Percentiles rank a stretch among this genome's conserved stretches.
These are phyloP conservation scores for Cynanchum wilfordii DNA, from an alignment of 257 asterid species.

Conservation along the genomic window DNA sequence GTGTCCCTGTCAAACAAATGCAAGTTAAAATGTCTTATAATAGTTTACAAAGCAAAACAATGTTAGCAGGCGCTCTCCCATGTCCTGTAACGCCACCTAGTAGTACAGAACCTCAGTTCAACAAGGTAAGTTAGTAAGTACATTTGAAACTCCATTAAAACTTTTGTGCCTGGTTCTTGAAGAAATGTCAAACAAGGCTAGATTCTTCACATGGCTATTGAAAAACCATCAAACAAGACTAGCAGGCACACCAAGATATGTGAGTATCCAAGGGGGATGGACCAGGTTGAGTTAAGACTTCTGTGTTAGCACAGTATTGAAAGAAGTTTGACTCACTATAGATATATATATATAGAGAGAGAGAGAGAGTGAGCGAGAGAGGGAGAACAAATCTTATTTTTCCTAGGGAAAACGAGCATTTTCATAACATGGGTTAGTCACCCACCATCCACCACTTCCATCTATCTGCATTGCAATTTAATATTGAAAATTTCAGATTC, in stretches of 20 bases:
- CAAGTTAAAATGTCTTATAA: neutral
- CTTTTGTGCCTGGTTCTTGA: slow-evolving; percentile 1
- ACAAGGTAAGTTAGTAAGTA: neutral
- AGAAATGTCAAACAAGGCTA: neutral
- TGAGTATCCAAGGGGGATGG: neutral
- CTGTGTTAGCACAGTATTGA: neutral
- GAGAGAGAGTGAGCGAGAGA: no score
- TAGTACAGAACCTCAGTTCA: neutral
- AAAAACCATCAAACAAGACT: neutral
- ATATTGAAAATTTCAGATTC: neutral
- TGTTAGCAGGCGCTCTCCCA: neutral
- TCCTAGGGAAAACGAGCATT: neutral
- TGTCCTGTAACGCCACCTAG: neutral
- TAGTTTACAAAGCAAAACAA: neutral
- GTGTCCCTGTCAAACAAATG: neutral
- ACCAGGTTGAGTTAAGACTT: neutral
- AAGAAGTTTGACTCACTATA: neutral
- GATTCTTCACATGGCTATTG: neutral
- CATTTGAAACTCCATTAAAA: neutral
- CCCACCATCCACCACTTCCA: neutral
- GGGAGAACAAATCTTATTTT: neutral
- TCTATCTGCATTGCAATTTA: slow-evolving; percentile 5
- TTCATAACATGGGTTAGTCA: neutral
- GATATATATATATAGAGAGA: neutral
- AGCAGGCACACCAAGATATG: neutral